Evolutionary conservation across 1,284 basidiomycete genomes (phyloP), one percentile per base, ranked within the genome.

Genomic region (Tremellales sp.): DNA sequence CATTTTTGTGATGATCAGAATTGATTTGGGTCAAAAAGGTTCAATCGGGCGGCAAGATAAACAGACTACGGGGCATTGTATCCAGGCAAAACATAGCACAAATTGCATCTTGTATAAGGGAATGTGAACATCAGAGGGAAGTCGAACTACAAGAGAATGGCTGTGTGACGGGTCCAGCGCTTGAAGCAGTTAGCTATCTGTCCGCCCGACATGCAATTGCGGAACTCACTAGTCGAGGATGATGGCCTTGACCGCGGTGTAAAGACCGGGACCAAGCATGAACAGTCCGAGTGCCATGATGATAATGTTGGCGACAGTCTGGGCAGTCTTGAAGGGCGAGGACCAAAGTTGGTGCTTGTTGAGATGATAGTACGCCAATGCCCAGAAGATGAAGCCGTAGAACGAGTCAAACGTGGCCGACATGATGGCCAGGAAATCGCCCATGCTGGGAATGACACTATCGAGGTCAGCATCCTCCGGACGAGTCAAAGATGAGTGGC

Each of bases 231-330:
- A 72, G 46, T 66, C 66, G 17, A 43, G 35, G 10, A 76, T 70
- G 62, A 80, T 79, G 8, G 74, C 74, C 45, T 78, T 62, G 5
- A 78, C 64, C 12, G 69, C 62, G n/a, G 77, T 70, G 54, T 78
- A 79, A 1, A 76, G 67, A 0, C 78, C 78, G 0, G 76, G 76
- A 2, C 74, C 76, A 21, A 79, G 68, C 58, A 79, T 69, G 60
- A 78, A 75, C 13, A 77, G 49, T 5, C 72, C 72, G 8, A 71
- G 58, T 33, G 58, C 40, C 40, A 77, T 57, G 48, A 79, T 70
- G 46, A 77, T 54, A 44, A 74, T 57, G 52, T 77, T 75, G 50
- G 76, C 13, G 10, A 72, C 23, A 7, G 61, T 61, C 44, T 67
- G 50, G 17, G 51, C 36, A 26, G 60, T 67, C 27, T 64, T 52